Evolutionary conservation across 441 rosid species (phyloP).

Genomic region (Arabidopsis hybrid): DNA sequence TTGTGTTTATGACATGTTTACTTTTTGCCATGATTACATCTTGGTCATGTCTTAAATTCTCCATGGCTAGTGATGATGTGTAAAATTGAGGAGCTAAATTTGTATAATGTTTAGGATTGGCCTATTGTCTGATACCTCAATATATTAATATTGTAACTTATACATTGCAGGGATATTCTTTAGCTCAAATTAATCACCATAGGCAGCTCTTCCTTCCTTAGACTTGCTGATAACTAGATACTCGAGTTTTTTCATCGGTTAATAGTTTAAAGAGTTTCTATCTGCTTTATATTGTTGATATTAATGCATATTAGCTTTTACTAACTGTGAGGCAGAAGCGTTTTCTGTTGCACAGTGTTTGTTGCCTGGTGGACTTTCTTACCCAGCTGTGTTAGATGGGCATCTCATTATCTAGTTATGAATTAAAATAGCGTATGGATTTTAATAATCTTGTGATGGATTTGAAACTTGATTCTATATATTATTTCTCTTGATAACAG

Average conservation of each 20-base stretch:
- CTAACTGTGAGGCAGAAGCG: not conserved
- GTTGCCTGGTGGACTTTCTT: not conserved
- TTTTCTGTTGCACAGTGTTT: not conserved
- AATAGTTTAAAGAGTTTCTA: not conserved
- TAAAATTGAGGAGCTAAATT: not conserved
- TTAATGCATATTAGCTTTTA: not conserved
- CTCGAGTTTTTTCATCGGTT: not conserved
- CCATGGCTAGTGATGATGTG: constrained; percentile 1
- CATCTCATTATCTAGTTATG: no score
- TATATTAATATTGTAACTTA: not conserved
- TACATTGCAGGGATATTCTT: not conserved
- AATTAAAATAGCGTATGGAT: no score
- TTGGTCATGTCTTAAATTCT: not conserved
- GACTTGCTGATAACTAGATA: no score
- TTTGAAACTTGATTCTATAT: no score
- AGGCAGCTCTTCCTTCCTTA: not conserved
- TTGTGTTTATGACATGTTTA: constrained; percentile 7
- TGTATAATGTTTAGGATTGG: not conserved
- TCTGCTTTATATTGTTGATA: not conserved
- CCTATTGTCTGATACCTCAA: not conserved
- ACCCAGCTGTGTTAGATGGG: no score
- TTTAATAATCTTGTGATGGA: no score
- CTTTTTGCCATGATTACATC: not conserved
- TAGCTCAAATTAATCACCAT: not conserved
- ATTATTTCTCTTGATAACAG: no score